phyloP scores from a whole-genome alignment of 345 rosid species.

The Hevea brasiliensis region DNA sequence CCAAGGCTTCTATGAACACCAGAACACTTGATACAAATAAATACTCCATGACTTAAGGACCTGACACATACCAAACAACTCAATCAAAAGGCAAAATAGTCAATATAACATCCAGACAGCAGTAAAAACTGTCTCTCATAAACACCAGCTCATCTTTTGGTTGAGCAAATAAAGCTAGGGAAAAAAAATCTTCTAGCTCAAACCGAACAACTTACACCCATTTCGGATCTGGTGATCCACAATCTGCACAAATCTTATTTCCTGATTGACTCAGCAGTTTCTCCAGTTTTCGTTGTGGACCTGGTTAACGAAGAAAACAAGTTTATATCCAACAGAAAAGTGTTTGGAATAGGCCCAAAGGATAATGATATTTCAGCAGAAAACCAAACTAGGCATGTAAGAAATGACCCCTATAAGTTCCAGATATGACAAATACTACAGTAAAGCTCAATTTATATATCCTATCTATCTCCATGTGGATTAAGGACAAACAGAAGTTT shows the following conservation, averaged over 20 bases:
- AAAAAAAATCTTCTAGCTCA: not conserved
- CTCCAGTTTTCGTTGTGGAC: conserved; percentile 57
- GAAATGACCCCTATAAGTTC: not conserved
- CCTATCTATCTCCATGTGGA: not conserved
- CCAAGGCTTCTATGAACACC: conserved; percentile 99
- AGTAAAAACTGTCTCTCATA: not conserved
- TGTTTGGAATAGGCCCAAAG: too few relatives aligned
- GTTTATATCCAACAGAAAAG: too few relatives aligned
- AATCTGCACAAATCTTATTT: conserved; percentile 80
- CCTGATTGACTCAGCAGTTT: conserved; percentile 48
- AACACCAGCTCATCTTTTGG: not conserved
- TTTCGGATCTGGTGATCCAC: conserved; percentile 93
- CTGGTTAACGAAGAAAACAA: conserved; percentile 35
- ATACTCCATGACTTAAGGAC: conserved; percentile 74
- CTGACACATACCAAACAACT: conserved; percentile 46
- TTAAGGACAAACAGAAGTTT: not conserved
- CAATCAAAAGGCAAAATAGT: conserved; percentile 18
- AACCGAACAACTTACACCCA: conserved; percentile 74
- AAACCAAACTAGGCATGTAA: too few relatives aligned
- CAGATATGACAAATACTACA: not conserved
- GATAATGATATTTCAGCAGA: too few relatives aligned
- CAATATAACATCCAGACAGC: not conserved
- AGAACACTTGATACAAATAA: conserved; percentile 96
- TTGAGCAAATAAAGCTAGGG: not conserved
- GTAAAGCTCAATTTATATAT: not conserved